Base-by-base conservation (phyloP, 306 rosid species). In the Purshia tridentata region DNA sequence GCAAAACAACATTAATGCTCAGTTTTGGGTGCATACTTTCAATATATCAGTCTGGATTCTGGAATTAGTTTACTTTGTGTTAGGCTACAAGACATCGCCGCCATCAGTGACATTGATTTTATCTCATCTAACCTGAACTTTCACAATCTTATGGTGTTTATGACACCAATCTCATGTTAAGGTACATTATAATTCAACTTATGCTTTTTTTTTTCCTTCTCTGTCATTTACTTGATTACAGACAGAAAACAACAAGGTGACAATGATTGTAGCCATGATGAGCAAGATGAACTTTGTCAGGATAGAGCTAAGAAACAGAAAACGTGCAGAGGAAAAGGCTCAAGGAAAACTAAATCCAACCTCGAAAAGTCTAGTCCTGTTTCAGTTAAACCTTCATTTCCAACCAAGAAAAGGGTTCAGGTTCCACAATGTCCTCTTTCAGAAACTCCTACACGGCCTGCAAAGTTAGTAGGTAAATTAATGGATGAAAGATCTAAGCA, bases 391-490 rank as follows among this genome's bases (percentile, higher is more conserved):
- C 96, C 92, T 78, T 89, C 96, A 77, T 91, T 91, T 80, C 99
- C 95, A 37, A 81, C 84, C 40, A 94, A 94, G 92, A 94, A 89
- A 86, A 86, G 99, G 83, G 89, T 94, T 67, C 97, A 91, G 84
- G 99, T 91, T 74, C 96, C 95, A 5, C 92, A 85, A 57, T 67
- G 80, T 76, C 73, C 85, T 72, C 84, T 85, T 58, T 82, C 89
- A 59, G 90, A 85, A 79, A 81, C 93, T 69, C 91, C 96, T 12
- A 46, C 80, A 46, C 61, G 71, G 74, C 57, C 41, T 77, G 57
- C 71, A 55, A 84, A 76, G 72, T 60, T 78, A 66, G 79, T 69
- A 68, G 79, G 61, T 65, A 55, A 78, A 50, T 29, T n/a, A 44
- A 73, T 57, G 46, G 76, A 64, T 40, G 90, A 80, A 50, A 83